phyloP scores from a whole-genome alignment of 1,284 basidiomycete genomes.

The Cutaneotrichosporon cavernicola region DNA sequence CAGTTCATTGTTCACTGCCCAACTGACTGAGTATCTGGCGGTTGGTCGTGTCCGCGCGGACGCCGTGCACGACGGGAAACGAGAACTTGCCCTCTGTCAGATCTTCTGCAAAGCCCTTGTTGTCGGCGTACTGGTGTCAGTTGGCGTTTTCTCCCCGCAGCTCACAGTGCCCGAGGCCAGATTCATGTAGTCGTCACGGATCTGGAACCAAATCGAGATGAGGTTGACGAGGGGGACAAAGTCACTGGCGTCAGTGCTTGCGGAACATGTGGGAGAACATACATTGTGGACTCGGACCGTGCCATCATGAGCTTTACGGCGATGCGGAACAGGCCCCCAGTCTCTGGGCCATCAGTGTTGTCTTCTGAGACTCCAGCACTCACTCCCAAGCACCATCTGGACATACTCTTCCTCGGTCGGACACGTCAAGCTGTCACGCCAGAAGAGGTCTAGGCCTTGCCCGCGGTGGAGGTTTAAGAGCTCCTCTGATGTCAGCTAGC shows the following conservation, averaged over 20 bases:
- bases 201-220: constrained; percentile 92
- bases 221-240: constrained; percentile 91
- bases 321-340: constrained; percentile 88
- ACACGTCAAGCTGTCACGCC: constrained; percentile 87
- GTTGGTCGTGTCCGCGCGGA: constrained; percentile 70
- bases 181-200: constrained; percentile 97
- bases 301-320: constrained; percentile 97
- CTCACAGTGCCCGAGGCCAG: constrained; percentile 76
- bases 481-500: constrained; percentile 61
- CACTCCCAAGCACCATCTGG: constrained; percentile 94
- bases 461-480: constrained; percentile 88
- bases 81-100: constrained; percentile 95
- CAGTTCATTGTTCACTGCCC: neutral
- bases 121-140: constrained; percentile 69
- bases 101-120: constrained; percentile 95
- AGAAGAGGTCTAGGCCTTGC: constrained; percentile 91
- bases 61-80: constrained; percentile 87
- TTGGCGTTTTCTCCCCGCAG: neutral
- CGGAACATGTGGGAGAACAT: constrained; percentile 34
- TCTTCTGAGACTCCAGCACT: constrained; percentile 37
- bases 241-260: constrained; percentile 59
- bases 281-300: constrained; percentile 61
- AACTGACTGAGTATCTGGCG: constrained; percentile 75
- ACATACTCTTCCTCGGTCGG: constrained; percentile 95
- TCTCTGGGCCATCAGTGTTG: constrained; percentile 63